A percentile compares a stretch with the other conserved stretches of the same genome.
These are phyloP conservation scores for Ustilago sp. DNA, from an alignment of 1,284 basidiomycete species.

Conservation along the genomic window DNA sequence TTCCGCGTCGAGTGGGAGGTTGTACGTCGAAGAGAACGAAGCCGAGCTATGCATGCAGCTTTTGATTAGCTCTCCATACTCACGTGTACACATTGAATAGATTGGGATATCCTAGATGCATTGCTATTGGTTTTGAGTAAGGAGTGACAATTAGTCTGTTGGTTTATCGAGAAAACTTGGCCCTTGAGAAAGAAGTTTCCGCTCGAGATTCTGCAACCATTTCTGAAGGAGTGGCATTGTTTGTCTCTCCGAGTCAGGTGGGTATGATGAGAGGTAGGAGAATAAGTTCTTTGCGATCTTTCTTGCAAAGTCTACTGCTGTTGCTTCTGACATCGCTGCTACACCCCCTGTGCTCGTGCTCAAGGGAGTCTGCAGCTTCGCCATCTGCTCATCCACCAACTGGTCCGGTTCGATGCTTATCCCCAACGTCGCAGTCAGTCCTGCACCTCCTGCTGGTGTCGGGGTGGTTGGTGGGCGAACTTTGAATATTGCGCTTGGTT, in stretches of 20 bases:
- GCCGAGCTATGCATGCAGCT: constrained; percentile 13
- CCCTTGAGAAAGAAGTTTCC: constrained; percentile 64
- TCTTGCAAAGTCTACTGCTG: constrained; percentile 53
- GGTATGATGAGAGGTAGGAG: constrained; percentile 64
- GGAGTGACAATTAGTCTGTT: constrained; percentile 18
- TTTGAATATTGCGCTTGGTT: constrained; percentile 67
- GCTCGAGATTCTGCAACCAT: constrained; percentile 67
- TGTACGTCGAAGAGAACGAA: constrained; percentile 29
- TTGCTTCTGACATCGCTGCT: not conserved
- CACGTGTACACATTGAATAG: not conserved
- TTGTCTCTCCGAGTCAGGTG: constrained; percentile 67
- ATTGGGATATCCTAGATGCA: not conserved
- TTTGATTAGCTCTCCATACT: constrained; percentile 17
- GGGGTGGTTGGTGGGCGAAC: constrained; percentile 10
- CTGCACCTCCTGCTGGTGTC: not conserved
- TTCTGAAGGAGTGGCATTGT: constrained; percentile 65
- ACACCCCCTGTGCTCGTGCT: not conserved
- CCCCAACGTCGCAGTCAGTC: constrained; percentile 53
- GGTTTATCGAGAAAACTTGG: constrained; percentile 54
- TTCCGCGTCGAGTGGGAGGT: constrained; percentile 80
- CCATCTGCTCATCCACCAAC: constrained; percentile 60
- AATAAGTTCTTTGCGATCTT: constrained; percentile 66
- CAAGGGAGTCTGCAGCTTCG: constrained; percentile 7
- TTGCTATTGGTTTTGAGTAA: too few relatives aligned
- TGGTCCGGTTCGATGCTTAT: constrained; percentile 63